Base-by-base conservation (phyloP, 2,329 filamentous ascomycete genomes). In the Hymenoscyphus scutula region DNA sequence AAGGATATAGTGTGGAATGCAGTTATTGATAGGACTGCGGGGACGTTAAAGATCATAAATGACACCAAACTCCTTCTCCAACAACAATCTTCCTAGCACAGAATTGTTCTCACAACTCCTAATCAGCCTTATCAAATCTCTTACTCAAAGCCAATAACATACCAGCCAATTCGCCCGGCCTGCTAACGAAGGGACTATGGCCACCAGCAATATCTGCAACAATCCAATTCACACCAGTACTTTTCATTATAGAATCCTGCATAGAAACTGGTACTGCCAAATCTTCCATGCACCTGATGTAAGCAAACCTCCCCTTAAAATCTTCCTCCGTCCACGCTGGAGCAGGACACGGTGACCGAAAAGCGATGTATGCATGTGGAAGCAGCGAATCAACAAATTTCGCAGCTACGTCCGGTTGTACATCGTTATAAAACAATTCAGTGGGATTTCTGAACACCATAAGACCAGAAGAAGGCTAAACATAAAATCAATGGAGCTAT, bases 251-350 rank as follows among this genome's bases (percentile, higher is more conserved):
- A n/a, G 27, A 29, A 5, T 17, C 53, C 19, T 54, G 53, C 25
- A 29, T 54, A 15, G 10, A 29, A 27, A n/a, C 13, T 30, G 25
- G 15, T 19, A 54, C 53, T 3, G 54, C 29, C 30, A 13, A 1
- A 38, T 56, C 54, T 23, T 56, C 54, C 15, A 17, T 38, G 25
- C 54, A 56, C 17, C 11, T 38, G 25, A 56, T 56, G 38, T 56
- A 56, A 11, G 54, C 54, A 38, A 56, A 34, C 10, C 19, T 23
- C 2, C 30, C 54, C 5, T 34, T 38, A 11, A 34, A 56, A 19
- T 34, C 54, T 1, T n/a, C 29, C 29, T 56, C 54, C 29, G 17
- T 10, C 15, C 19, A 56, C 2, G 54, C 29, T 1, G 54, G 29
- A 34, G 15, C 11, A 1, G 54, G 23, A n/a, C 25, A 56, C 13